A percentile compares a stretch with the other conserved stretches of the same genome.
Conservation (phyloP, 2,329 filamentous ascomycete genomes). For the Aspergillus fumigatiaffinis region DNA sequence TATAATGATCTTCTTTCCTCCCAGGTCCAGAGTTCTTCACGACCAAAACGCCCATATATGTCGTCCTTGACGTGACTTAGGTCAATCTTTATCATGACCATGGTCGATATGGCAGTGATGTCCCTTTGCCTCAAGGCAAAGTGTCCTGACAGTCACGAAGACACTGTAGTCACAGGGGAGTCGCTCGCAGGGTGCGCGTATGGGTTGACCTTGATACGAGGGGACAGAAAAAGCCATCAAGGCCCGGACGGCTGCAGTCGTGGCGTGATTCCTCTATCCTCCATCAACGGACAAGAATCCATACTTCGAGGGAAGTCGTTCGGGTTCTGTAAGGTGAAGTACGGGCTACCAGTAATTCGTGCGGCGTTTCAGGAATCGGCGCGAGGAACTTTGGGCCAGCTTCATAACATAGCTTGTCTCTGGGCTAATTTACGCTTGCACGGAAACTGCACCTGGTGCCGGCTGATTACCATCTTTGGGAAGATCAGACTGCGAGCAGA, state of each 20-base stretch:
- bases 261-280: not conserved
- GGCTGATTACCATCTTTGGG: constrained; percentile 42
- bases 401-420: not conserved
- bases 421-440: constrained; percentile 33
- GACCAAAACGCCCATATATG: not conserved
- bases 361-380: not conserved
- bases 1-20: not conserved
- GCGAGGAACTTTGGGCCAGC: not conserved
- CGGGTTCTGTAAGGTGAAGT: not conserved
- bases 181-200: not conserved
- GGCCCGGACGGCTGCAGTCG: not conserved
- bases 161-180: not conserved
- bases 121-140: not conserved
- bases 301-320: not conserved
- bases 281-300: not conserved
- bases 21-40: not conserved
- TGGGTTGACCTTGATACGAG: not conserved
- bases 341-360: not conserved
- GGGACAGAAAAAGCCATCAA: not conserved
- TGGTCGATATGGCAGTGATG: not conserved
- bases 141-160: not conserved
- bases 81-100: not conserved
- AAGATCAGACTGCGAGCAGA: constrained; percentile 45
- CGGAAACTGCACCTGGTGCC: constrained; percentile 30
- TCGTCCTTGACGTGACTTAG: not conserved